These are phyloP conservation scores for Effrenium voratum DNA, from an alignment of 73 alveolate genomes.

Conservation along the genomic window DNA sequence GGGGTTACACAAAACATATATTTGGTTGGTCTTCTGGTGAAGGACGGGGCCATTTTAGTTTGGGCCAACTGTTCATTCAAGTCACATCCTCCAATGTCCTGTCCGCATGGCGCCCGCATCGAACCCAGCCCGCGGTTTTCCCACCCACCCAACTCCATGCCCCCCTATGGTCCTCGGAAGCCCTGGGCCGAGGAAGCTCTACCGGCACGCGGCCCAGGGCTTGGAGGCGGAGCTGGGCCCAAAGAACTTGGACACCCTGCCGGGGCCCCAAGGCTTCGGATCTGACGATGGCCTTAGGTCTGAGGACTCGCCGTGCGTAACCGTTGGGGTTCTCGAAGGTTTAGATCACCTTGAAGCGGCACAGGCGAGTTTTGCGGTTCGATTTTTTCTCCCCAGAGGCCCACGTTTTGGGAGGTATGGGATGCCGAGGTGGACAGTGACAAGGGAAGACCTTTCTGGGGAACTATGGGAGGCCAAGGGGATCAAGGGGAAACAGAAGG, in stretches of 20 bases:
- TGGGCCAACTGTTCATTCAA: too few species aligned
- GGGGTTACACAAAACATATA: too few species aligned
- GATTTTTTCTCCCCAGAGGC: too few species aligned
- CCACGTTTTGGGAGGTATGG: too few species aligned
- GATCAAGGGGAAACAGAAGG: not conserved
- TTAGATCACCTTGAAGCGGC: not conserved
- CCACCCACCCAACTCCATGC: not conserved
- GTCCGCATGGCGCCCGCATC: not conserved
- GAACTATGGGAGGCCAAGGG: not conserved
- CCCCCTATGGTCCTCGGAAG: not conserved
- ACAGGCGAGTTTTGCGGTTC: too few species aligned
- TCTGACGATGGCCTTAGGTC: not conserved
- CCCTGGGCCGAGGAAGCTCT: slow-evolving; percentile 29
- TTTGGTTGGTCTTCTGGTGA: too few species aligned
- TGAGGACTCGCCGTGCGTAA: not conserved
- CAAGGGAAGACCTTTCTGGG: not conserved
- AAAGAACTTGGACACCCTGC: slow-evolving; percentile 63
- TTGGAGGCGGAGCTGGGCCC: slow-evolving; percentile 45
- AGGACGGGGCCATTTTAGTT: too few species aligned
- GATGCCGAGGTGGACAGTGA: not conserved
- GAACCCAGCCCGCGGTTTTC: not conserved
- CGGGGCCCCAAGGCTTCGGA: not conserved
- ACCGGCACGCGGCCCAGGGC: slow-evolving; percentile 54
- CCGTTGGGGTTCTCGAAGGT: not conserved
- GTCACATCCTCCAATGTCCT: too few species aligned